Evolutionary conservation across 768 basidiomycete genomes (phyloP).

Genomic region (Leucocoprinus leucothites): DNA sequence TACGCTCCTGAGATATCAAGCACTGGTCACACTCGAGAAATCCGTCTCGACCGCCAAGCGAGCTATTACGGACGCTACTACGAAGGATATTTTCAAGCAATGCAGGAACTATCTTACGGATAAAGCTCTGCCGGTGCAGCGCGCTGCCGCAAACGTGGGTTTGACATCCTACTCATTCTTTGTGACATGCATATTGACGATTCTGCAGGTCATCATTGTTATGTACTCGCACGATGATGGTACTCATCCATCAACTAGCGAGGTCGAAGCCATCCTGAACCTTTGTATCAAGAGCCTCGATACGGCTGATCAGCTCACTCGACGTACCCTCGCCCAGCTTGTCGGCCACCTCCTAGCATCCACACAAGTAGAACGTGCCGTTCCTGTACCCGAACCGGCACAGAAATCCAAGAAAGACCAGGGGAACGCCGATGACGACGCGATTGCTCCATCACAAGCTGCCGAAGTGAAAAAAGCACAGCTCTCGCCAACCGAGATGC

Average conservation of each 20-base stretch:
- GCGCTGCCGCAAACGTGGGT: conserved; percentile 74
- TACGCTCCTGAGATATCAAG: conserved; percentile 79
- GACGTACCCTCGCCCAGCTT: conserved; percentile 76
- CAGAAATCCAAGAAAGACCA: conserved; percentile 66
- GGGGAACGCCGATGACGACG: conserved; percentile 56
- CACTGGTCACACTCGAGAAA: conserved; percentile 75
- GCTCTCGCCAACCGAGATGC: conserved; percentile 75
- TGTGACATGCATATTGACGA: conserved; percentile 14
- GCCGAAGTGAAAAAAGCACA: conserved; percentile 66
- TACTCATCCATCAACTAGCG: conserved; percentile 53
- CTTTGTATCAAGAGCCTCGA: conserved; percentile 76
- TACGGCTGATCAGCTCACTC: conserved; percentile 76
- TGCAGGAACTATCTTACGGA: conserved; percentile 74
- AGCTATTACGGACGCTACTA: conserved; percentile 73
- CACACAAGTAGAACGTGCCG: conserved; percentile 68
- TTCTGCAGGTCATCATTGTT: conserved; percentile 38
- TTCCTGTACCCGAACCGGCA: conserved; percentile 39
- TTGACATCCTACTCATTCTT: background rate
- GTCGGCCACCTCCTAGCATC: conserved; percentile 81
- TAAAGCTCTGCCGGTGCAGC: conserved; percentile 81
- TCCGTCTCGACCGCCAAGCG: conserved; percentile 77
- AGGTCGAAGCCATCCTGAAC: conserved; percentile 73
- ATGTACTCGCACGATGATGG: conserved; percentile 58
- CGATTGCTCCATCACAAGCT: conserved; percentile 37
- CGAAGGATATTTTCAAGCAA: conserved; percentile 83